Conservation (phyloP, 441 rosid genomes). For the Populus hybrid region DNA sequence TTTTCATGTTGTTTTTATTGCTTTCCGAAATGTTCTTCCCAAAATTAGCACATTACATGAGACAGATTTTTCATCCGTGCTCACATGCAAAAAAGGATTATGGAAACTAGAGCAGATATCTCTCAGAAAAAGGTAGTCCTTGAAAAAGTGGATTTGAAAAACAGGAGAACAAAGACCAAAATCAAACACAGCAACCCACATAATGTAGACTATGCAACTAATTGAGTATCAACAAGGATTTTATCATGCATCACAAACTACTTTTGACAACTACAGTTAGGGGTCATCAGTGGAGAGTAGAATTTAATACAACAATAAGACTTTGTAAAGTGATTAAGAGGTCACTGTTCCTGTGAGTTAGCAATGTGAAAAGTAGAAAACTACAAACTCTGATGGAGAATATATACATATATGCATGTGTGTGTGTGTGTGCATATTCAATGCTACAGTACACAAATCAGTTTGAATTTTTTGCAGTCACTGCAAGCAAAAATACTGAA, state of each 20-base stretch:
- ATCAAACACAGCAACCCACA: not conserved
- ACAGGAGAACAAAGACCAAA: not conserved
- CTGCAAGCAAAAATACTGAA: not conserved
- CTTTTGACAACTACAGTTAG: not conserved
- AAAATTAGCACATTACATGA: not conserved
- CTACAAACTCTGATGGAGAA: not conserved
- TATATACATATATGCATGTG: not conserved
- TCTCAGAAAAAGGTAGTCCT: not conserved
- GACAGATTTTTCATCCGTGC: not conserved
- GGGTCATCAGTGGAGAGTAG: not conserved
- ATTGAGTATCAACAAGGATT: not conserved
- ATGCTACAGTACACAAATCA: not conserved
- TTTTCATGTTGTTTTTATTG: not conserved
- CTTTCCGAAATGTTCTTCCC: not conserved
- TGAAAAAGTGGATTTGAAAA: not conserved
- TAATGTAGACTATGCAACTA: not conserved
- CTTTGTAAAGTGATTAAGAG: not conserved
- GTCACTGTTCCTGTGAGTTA: not conserved
- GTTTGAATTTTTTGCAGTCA: not conserved
- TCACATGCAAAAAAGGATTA: not conserved
- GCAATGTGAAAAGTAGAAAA: not conserved
- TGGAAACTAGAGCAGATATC: not conserved
- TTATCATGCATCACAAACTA: not conserved
- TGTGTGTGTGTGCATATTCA: not conserved
- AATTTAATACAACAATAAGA: not conserved